Evolutionary conservation across 2,329 filamentous ascomycete species (phyloP).

Genomic region (Biscogniauxia mediterranea): DNA sequence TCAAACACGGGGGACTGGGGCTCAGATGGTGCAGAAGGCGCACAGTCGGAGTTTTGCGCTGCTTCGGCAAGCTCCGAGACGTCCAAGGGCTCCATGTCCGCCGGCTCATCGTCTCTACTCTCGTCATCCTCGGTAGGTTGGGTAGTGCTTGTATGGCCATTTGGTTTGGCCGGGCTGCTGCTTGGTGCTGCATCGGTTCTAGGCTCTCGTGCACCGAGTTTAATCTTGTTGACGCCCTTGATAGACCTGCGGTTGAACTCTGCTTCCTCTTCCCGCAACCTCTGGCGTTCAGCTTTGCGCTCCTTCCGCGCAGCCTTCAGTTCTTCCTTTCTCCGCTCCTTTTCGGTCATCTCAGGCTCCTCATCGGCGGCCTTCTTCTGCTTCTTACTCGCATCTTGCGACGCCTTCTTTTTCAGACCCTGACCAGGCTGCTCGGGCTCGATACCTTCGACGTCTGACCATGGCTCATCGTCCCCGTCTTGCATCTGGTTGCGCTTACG

Average conservation of each 20-base stretch:
- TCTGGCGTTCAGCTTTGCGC: conserved; percentile 40
- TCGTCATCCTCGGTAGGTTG: conserved; percentile 31
- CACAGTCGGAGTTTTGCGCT: conserved; percentile 31
- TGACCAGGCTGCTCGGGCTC: conserved; percentile 62
- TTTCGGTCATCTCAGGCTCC: conserved; percentile 36
- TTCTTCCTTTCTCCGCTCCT: conserved; percentile 45
- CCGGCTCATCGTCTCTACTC: conserved; percentile 18
- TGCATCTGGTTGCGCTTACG: conserved; percentile 60
- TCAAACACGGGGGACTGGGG: conserved; percentile 64
- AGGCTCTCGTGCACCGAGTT: conserved; percentile 32
- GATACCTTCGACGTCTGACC: conserved; percentile 48
- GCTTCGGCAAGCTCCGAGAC: conserved; percentile 48
- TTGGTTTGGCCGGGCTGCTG: conserved; percentile 10
- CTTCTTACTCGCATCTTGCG: conserved; percentile 39
- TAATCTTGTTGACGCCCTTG: conserved; percentile 37
- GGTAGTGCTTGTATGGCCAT: conserved; percentile 19
- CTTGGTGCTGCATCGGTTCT: conserved; percentile 20
- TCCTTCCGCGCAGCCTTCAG: conserved; percentile 50
- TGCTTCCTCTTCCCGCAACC: conserved; percentile 37
- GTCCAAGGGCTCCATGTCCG: conserved; percentile 44
- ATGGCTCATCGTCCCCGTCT: conserved; percentile 46
- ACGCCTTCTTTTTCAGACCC: conserved; percentile 53
- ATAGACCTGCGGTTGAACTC: conserved; percentile 40
- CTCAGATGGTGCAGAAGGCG: conserved; percentile 44
- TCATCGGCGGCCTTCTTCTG: conserved; percentile 51